Evolutionary conservation across 768 basidiomycete species (phyloP).

Genomic region (Amanita subjunquillea): DNA sequence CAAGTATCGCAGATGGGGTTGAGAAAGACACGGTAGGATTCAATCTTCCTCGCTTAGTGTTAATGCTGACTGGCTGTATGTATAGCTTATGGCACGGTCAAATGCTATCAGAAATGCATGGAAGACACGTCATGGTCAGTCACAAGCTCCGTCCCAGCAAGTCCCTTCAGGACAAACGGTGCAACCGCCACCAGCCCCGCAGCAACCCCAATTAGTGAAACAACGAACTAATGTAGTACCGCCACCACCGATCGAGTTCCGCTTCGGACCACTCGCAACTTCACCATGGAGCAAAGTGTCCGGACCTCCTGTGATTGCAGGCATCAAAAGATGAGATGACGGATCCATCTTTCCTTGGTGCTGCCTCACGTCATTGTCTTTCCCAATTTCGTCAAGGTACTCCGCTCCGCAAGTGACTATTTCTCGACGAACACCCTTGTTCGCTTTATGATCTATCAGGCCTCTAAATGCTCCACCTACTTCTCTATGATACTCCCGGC

Average conservation of each 20-base stretch:
- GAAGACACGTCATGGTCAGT: constrained; percentile 51
- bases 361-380: background rate
- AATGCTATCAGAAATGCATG: constrained; percentile 59
- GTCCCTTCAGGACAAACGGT: constrained; percentile 12
- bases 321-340: constrained; percentile 50
- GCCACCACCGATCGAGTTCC: constrained; percentile 26
- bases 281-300: constrained; percentile 69
- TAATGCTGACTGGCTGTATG: background rate
- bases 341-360: background rate
- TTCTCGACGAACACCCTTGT: background rate
- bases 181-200: constrained; percentile 15
- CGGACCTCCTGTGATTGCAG: constrained; percentile 50
- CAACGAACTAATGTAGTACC: constrained; percentile 10
- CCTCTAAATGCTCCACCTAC: background rate
- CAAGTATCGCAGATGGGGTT: constrained; percentile 90
- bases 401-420: background rate
- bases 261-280: constrained; percentile 55
- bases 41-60: constrained; percentile 6
- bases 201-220: constrained; percentile 14
- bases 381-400: background rate
- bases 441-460: background rate
- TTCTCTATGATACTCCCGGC: background rate
- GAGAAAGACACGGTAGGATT: constrained; percentile 70
- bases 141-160: constrained; percentile 14
- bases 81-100: constrained; percentile 58